Conservation (phyloP, 129 eudicot genomes). For the Logfia minima region DNA sequence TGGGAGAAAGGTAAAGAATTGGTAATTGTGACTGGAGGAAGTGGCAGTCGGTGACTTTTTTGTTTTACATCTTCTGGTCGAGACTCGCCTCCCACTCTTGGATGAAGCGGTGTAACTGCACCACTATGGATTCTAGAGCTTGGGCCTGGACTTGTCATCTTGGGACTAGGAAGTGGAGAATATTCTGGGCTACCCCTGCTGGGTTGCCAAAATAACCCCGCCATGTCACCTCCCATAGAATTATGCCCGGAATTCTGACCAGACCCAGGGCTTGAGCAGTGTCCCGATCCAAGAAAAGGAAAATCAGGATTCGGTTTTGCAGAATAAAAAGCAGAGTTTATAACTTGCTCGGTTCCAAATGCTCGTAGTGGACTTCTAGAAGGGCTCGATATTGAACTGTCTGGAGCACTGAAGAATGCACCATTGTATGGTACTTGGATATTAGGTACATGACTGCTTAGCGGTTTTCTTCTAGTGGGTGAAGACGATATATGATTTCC, state of each 20-base stretch:
- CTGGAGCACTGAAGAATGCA: constrained; percentile 87
- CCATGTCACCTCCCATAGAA: constrained; percentile 97
- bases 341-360: constrained; percentile 61
- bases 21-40: constrained; percentile 75
- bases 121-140: constrained; percentile 97
- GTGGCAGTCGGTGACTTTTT: constrained; percentile 77
- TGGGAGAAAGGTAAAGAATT: constrained; percentile 65
- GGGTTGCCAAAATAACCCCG: constrained; percentile 94
- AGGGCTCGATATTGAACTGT: constrained; percentile 94
- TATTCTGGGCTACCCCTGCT: constrained; percentile 98
- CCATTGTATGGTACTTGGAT: constrained; percentile 65
- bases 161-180: constrained; percentile 93
- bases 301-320: constrained; percentile 73
- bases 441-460: constrained; percentile 63
- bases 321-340: constrained; percentile 59
- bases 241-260: constrained; percentile 98
- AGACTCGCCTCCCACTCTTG: constrained; percentile 81
- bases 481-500: constrained; percentile 49
- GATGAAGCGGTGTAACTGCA: constrained; percentile 95
- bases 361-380: constrained; percentile 92
- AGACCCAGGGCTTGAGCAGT: constrained; percentile 96
- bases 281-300: constrained; percentile 83
- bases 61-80: constrained; percentile 80
- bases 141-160: constrained; percentile 94
- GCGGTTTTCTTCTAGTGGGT: constrained; percentile 66